Conservation (phyloP, 2,329 filamentous ascomycete genomes). For the Apiospora rasikravindrae region DNA sequence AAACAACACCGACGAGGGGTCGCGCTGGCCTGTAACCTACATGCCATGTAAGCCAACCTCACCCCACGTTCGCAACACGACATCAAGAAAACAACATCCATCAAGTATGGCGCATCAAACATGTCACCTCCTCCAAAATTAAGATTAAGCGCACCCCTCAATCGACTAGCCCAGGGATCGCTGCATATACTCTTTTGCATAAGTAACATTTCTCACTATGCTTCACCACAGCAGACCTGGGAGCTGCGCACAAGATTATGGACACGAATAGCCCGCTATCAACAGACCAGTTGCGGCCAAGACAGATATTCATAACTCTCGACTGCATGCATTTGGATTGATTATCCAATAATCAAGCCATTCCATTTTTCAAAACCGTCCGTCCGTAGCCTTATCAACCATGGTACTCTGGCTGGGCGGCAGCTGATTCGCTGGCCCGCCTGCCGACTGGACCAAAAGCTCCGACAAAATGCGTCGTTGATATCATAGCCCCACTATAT, state of each 20-base stretch:
- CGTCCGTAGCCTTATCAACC: neutral
- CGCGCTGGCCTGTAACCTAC: too few species aligned
- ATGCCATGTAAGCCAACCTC: too few species aligned
- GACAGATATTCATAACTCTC: neutral
- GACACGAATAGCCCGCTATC: neutral
- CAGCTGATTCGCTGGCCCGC: neutral
- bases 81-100: too few species aligned
- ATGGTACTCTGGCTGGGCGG: neutral
- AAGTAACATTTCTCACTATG: neutral
- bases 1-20: too few species aligned
- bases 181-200: neutral
- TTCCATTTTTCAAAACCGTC: neutral
- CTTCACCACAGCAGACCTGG: neutral
- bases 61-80: too few species aligned
- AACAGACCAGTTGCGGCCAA: neutral
- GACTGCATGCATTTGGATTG: neutral
- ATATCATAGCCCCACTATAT: constrained; percentile 17
- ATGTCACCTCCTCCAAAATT: too few species aligned
- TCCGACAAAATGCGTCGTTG: neutral
- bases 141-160: too few species aligned
- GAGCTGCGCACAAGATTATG: neutral
- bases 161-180: too few species aligned
- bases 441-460: neutral
- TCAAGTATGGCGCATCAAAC: too few species aligned
- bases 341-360: neutral